Evolutionary conservation across 2,329 filamentous ascomycete species (phyloP), one percentile per base, ranked within the genome.

Genomic region (Talaromyces verruculosus): DNA sequence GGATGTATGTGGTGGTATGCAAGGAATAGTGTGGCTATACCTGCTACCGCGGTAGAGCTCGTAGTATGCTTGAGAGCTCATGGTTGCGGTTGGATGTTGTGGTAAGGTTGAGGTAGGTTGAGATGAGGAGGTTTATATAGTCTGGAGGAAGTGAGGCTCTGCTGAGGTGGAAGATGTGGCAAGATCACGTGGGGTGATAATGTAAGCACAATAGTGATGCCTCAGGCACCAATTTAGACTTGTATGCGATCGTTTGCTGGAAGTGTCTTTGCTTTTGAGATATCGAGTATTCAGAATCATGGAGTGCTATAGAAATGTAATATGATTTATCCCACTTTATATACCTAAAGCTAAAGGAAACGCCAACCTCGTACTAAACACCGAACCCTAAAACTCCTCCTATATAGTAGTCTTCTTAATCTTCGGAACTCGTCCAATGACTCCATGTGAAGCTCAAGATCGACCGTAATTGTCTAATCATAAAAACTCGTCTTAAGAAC

Each of bases 31-130:
- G 15, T 43, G 37, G 17, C 17, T 60, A 25, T 92, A 98, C 95
- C 94, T 98, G 88, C 93, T 97, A 83, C 93, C 90, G 74, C 95
- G 92, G 81, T 99, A 99, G 76, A 99, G 89, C 87, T 99, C 95
- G 81, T 98, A 99, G 84, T 87, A 89, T 71, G 85, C 78, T 69
- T 84, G 78, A 72, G 80, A 73, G 77, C 81, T 82, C 82, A 84
- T 84, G 61, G 68, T 80, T 69, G 65, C 59, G 53, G 61, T 59
- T 35, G 22, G n/a, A 25, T n/a, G 41, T 58, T 39, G 35, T 60
- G 43, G 35, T 15, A 37, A 51, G 11, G 15, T 33, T 37, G 45
- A 61, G 19, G 30, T 64, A 33, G 2, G 39, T 15, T 41, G 15
- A 28, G 45, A n/a, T 2, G 35, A 19, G 5, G 61, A 22, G 39